Evolutionary conservation across 1,139 yeast genomes (phyloP).

Genomic region (Hansenula sp.): DNA sequence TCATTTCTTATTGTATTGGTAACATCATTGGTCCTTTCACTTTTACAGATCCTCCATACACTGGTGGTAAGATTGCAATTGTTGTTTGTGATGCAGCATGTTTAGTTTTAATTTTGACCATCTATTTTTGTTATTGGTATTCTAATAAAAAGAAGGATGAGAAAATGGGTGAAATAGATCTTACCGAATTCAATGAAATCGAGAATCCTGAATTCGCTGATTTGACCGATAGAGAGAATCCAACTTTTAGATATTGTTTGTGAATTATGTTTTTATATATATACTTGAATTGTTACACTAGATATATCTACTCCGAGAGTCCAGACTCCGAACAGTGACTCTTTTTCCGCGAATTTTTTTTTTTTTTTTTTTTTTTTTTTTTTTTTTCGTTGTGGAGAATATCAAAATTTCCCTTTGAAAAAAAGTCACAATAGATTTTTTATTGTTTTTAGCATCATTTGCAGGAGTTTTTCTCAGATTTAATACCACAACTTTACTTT

Average conservation of each 20-base stretch:
- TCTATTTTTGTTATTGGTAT: constrained; percentile 21
- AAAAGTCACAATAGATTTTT: no score
- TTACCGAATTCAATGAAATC: constrained; percentile 27
- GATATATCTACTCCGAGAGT: no score
- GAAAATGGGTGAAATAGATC: constrained; percentile 5
- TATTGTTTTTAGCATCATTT: no score
- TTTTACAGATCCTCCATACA: constrained; percentile 23
- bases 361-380: no score
- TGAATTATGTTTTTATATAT: neutral
- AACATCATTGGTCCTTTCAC: constrained; percentile 51
- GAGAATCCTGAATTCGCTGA: constrained; percentile 45
- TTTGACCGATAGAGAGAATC: constrained; percentile 44
- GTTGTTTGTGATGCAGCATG: constrained; percentile 23
- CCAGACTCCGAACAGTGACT: no score
- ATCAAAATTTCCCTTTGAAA: no score
- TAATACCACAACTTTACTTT: no score
- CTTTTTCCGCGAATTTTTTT: no score
- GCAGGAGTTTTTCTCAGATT: no score
- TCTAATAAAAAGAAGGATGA: constrained; percentile 26
- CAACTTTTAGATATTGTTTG: constrained; percentile 36
- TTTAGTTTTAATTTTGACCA: constrained; percentile 11
- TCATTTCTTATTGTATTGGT: constrained; percentile 55
- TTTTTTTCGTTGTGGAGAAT: no score
- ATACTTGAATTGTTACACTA: no score
- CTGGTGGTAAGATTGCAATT: constrained; percentile 36